phyloP scores from a whole-genome alignment of 441 rosid species.

The Populus tomentosa region DNA sequence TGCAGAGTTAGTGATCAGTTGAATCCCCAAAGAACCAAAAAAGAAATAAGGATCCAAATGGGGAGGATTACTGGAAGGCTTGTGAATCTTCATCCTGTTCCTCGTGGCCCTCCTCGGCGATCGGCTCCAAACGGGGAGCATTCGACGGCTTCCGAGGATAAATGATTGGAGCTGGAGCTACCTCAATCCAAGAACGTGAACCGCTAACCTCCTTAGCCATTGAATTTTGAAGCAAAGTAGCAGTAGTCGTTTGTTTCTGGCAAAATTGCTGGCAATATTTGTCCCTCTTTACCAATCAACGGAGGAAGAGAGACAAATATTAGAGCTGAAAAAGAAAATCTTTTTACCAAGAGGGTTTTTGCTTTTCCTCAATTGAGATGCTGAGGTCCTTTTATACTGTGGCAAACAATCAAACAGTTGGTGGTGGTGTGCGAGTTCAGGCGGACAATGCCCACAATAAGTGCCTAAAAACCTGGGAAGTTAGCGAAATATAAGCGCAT shows the following conservation, averaged over 20 bases:
- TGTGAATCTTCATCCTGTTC: constrained; percentile 11
- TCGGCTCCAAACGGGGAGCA: constrained; percentile 38
- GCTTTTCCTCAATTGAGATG: no score
- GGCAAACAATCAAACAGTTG: neutral
- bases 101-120: constrained; percentile 23
- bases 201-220: neutral
- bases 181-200: constrained; percentile 26
- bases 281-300: neutral
- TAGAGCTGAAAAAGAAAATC: no score
- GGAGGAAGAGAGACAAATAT: neutral
- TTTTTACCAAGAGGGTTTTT: no score
- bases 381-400: no score
- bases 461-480: neutral
- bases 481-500: neutral
- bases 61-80: neutral
- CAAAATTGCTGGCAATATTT: neutral
- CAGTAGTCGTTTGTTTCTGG: neutral
- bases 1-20: no score
- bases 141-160: constrained; percentile 30
- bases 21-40: neutral
- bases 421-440: neutral
- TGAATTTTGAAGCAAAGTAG: neutral
- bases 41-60: no score
- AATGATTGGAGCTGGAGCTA: constrained; percentile 39
- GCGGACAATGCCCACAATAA: neutral